phyloP scores from a whole-genome alignment of 2,329 filamentous ascomycete genomes.

The Aspergillus spinulosporus region DNA sequence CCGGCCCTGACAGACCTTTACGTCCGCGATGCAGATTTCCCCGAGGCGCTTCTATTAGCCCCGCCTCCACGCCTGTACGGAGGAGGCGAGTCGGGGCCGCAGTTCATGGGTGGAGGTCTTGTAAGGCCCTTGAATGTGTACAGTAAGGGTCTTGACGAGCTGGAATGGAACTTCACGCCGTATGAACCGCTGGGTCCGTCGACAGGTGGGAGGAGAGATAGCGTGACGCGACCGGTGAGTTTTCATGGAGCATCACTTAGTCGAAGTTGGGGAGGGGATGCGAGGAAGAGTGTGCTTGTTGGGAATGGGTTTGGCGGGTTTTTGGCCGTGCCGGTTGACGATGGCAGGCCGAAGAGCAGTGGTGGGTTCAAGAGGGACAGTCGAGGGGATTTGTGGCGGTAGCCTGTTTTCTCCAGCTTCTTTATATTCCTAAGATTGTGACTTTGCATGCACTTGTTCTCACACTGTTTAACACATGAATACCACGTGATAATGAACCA shows the following conservation, averaged over 20 bases:
- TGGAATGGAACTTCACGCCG: constrained; percentile 67
- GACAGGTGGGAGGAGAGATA: constrained; percentile 37
- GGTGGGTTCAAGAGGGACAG: constrained; percentile 35
- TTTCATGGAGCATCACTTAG: constrained; percentile 49
- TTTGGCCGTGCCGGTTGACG: constrained; percentile 61
- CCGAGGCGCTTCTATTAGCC: constrained; percentile 73
- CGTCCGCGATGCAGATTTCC: constrained; percentile 80
- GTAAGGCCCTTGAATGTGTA: constrained; percentile 63
- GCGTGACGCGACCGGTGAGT: constrained; percentile 48
- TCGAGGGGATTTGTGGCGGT: constrained; percentile 43
- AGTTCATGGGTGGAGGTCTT: constrained; percentile 39
- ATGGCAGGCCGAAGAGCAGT: constrained; percentile 41
- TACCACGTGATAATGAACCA: background rate
- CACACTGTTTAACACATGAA: background rate
- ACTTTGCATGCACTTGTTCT: constrained; percentile 5
- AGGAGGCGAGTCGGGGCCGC: constrained; percentile 31
- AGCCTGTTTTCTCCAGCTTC: constrained; percentile 2
- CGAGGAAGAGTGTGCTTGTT: constrained; percentile 63
- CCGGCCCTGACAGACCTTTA: constrained; percentile 75
- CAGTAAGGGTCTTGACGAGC: constrained; percentile 65
- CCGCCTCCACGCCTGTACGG: constrained; percentile 62
- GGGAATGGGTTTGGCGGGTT: constrained; percentile 68
- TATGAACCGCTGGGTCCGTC: constrained; percentile 50
- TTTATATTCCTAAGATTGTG: background rate
- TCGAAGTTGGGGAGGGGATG: constrained; percentile 60